Evolutionary conservation across 179 eudicot genomes (phyloP).

Genomic region (Silene noctiflora): DNA sequence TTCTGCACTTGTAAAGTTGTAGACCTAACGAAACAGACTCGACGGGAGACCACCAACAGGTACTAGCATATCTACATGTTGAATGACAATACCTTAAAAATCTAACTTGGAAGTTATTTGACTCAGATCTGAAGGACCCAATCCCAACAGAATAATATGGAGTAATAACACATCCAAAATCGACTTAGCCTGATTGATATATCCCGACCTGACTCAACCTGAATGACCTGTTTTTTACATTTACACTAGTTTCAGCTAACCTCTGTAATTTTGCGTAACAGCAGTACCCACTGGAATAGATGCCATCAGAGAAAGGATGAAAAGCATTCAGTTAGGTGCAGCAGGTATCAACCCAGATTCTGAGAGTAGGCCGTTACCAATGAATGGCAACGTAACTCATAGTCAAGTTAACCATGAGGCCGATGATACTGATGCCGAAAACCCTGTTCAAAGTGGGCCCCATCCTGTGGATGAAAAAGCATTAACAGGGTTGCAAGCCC

Average conservation of each 20-base stretch:
- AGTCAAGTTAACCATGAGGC: constrained; percentile 36
- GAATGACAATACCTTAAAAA: not conserved
- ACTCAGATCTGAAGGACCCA: not conserved
- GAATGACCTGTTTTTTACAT: not conserved
- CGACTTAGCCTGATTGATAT: not conserved
- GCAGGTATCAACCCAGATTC: constrained; percentile 59
- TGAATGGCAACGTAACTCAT: constrained; percentile 52
- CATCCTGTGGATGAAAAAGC: constrained; percentile 99
- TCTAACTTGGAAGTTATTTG: not conserved
- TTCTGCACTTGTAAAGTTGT: not conserved
- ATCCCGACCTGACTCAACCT: not conserved
- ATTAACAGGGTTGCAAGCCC: constrained; percentile 90
- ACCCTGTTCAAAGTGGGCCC: constrained; percentile 55
- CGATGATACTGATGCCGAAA: constrained; percentile 38
- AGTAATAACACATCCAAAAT: not conserved
- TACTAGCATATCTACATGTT: not conserved
- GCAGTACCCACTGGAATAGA: constrained; percentile 74
- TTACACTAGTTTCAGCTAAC: constrained; percentile 3
- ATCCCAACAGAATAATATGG: not conserved
- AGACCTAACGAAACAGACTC: too few relatives aligned
- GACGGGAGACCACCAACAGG: too few relatives aligned
- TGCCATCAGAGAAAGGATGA: constrained; percentile 96
- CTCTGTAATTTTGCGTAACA: constrained; percentile 7
- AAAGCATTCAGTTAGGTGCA: constrained; percentile 84
- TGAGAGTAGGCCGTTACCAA: constrained; percentile 51